Conservation (phyloP, 805 yeast genomes). For the Tetrapisispora phaffii region DNA sequence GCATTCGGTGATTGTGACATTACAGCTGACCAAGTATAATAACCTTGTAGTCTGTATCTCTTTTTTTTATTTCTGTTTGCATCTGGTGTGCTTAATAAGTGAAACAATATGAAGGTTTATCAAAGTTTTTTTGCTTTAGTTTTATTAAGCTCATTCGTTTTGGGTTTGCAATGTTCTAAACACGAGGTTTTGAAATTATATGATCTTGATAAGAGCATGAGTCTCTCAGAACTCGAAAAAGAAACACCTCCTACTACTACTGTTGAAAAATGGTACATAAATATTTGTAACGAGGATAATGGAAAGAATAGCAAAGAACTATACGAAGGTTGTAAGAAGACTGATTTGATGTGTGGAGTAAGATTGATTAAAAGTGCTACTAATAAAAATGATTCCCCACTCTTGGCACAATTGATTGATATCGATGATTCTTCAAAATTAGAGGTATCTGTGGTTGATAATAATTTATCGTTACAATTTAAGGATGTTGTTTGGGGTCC, state of each 20-base stretch:
- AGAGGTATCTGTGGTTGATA: constrained; percentile 26
- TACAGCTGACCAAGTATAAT: too few species aligned
- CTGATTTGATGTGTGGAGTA: constrained; percentile 72
- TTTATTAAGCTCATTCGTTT: neutral
- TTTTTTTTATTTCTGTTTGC: too few species aligned
- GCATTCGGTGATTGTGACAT: too few species aligned
- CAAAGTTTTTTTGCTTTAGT: neutral
- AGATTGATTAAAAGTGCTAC: constrained; percentile 42
- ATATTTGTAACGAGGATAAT: constrained; percentile 47
- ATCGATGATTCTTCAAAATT: constrained; percentile 29
- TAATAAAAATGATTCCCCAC: constrained; percentile 25
- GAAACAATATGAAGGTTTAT: neutral
- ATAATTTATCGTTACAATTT: constrained; percentile 33
- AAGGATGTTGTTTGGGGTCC: constrained; percentile 67
- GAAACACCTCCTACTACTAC: constrained; percentile 77
- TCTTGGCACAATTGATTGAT: constrained; percentile 54
- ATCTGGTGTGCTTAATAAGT: too few species aligned
- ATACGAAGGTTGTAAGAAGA: constrained; percentile 49
- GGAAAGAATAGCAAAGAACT: constrained; percentile 22
- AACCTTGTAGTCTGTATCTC: too few species aligned
- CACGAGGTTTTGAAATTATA: constrained; percentile 19
- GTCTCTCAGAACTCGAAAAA: constrained; percentile 33
- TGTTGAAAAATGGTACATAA: constrained; percentile 55
- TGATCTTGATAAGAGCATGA: constrained; percentile 6
- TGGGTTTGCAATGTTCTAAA: constrained; percentile 14